Evolutionary conservation across 208 protist genomes (phyloP).

Genomic region (Crithidia bombi): DNA sequence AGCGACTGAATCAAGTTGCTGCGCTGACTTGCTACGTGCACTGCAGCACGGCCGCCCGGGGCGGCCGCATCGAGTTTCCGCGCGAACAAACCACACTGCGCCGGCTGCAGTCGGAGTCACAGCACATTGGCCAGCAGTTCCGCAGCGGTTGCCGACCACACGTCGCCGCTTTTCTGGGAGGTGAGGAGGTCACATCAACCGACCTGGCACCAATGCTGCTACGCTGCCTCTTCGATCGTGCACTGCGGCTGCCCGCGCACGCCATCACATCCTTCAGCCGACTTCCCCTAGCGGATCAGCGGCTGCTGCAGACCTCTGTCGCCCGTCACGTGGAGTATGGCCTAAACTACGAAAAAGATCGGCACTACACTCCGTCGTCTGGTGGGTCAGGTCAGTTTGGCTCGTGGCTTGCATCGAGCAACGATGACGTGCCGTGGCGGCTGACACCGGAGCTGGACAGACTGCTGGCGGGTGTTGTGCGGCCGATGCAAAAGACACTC

Average conservation of each 20-base stretch:
- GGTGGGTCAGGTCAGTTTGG: not conserved
- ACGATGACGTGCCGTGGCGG: slow-evolving; percentile 39
- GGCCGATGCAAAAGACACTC: slow-evolving; percentile 27
- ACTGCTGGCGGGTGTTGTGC: slow-evolving; percentile 28
- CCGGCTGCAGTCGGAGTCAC: slow-evolving; percentile 40
- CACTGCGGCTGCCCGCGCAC: slow-evolving; percentile 53
- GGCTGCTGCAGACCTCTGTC: slow-evolving; percentile 45
- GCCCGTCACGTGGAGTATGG: slow-evolving; percentile 75
- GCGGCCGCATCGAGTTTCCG: slow-evolving; percentile 40
- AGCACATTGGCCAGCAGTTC: slow-evolving; percentile 42
- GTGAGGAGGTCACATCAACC: slow-evolving; percentile 32
- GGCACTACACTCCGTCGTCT: slow-evolving; percentile 12
- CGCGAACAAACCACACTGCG: slow-evolving; percentile 43
- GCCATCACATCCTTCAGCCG: slow-evolving; percentile 41
- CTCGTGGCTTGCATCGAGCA: not conserved
- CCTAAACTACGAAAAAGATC: slow-evolving; percentile 54
- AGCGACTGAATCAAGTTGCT: slow-evolving; percentile 52
- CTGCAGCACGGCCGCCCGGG: slow-evolving; percentile 54
- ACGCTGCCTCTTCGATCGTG: slow-evolving; percentile 63
- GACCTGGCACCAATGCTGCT: slow-evolving; percentile 59
- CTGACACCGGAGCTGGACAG: slow-evolving; percentile 54
- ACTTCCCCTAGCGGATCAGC: slow-evolving; percentile 42
- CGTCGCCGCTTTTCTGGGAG: slow-evolving; percentile 38
- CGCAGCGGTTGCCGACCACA: slow-evolving; percentile 52
- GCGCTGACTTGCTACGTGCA: slow-evolving; percentile 52